Percentiles rank a stretch among this genome's conserved stretches.
Conservation (phyloP, 345 rosid genomes). For the Corchorus capsularis region DNA sequence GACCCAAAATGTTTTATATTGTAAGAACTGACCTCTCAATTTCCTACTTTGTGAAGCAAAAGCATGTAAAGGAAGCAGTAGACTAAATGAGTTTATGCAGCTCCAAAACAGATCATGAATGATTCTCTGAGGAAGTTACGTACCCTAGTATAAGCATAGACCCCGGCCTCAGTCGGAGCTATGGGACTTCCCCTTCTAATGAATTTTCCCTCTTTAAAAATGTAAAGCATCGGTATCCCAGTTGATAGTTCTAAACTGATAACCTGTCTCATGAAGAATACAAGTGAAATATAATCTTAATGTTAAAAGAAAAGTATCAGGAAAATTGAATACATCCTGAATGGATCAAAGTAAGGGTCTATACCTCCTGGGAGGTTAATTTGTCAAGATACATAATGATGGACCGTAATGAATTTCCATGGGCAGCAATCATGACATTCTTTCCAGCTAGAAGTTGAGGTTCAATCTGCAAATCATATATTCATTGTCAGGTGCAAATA, state of each 20-base stretch:
- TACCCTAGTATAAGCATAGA: slow-evolving; percentile 93
- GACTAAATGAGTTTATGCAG: not conserved
- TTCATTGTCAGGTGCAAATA: slow-evolving; percentile 22
- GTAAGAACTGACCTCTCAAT: slow-evolving; percentile 2
- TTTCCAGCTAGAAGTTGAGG: slow-evolving; percentile 86
- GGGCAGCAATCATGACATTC: slow-evolving; percentile 93
- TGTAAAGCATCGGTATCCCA: slow-evolving; percentile 94
- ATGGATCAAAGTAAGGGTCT: not conserved
- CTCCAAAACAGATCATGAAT: slow-evolving; percentile 10
- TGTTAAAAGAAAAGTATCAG: not conserved
- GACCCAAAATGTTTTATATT: not conserved
- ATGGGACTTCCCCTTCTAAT: slow-evolving; percentile 87
- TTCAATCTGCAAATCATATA: slow-evolving; percentile 57
- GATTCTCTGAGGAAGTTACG: slow-evolving; percentile 19
- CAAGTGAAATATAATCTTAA: not conserved
- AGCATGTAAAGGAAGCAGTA: not conserved
- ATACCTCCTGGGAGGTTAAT: slow-evolving; percentile 94
- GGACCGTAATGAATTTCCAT: slow-evolving; percentile 91
- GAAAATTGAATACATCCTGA: not conserved
- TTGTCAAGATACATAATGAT: slow-evolving; percentile 97
- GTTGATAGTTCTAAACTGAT: slow-evolving; percentile 86
- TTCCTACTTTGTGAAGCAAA: not conserved
- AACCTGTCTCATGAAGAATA: slow-evolving; percentile 43
- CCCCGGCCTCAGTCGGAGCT: slow-evolving; percentile 90
- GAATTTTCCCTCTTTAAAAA: slow-evolving; percentile 86